Base-by-base conservation (phyloP, 2,329 filamentous ascomycete genomes). In the Xenoacremonium recifei region DNA sequence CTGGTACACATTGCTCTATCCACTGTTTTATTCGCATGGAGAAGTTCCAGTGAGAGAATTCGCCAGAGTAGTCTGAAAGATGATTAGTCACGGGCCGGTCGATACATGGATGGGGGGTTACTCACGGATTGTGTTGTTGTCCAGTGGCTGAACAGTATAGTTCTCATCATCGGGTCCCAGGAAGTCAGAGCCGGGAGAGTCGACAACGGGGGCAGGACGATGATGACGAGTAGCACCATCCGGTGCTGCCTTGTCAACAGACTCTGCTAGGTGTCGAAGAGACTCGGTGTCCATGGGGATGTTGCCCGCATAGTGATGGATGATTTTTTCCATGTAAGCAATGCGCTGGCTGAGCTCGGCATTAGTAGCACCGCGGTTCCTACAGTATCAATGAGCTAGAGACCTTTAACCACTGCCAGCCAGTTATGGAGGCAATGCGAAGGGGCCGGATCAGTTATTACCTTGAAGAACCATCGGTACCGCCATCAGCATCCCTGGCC, bases 21-120 rank as follows among this genome's bases (percentile, higher is more conserved):
- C 69, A 71, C n/a, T 70, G 65, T 48, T 73, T 73, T 47, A 74
- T 67, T 30, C 69, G 60, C 70, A 73, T 73, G 30, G 72, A 75
- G 50, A 76, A 76, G 47, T 75, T 75, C 70, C 72, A 75, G 42
- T 76, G 72, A 2, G 72, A 76, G 49, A 76, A 75, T 47, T 76
- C 72, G 7, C 72, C 72, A 1, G 72, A 76, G 44, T 73, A 76
- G 40, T 76, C 71, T 75, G 33, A 13, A 3, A 30, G 17, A 12
- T 21, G 19, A 23, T 35, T 32, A 33, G 33, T 19, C 13, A 39
- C 42, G n/a, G 29, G 37, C 23, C 41, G 38, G n/a, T n/a, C n/a
- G n/a, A n/a, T n/a, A n/a, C n/a, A n/a, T 44, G 2, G 36, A 20
- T 3, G 23, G 29, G 16, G 11, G 25, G 12, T 15, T 30, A 48